Conservation (phyloP, 192 early-diverging fungal species). For the Backusella westeae region DNA sequence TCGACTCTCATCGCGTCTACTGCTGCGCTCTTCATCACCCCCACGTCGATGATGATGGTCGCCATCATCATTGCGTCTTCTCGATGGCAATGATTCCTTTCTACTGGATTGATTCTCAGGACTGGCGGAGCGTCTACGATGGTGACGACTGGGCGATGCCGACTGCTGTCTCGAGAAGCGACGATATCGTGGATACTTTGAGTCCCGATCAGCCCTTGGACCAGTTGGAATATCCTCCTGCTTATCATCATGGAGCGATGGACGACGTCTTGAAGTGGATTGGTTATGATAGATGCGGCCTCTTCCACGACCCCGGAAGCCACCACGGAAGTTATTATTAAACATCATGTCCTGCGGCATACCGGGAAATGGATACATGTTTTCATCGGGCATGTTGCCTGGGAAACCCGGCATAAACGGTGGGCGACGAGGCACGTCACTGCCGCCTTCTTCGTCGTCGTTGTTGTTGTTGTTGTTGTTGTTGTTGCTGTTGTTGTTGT, state of each 20-base stretch:
- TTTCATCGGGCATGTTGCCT: background rate
- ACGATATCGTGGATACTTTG: background rate
- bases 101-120: background rate
- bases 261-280: slow-evolving; percentile 1
- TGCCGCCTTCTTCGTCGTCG: background rate
- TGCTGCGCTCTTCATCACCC: background rate
- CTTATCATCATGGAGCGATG: background rate
- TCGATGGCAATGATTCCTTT: background rate
- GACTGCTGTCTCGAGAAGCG: slow-evolving; percentile 14
- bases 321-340: slow-evolving; percentile 10
- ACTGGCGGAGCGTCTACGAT: background rate
- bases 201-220: slow-evolving; percentile 21
- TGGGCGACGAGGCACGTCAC: slow-evolving; percentile 6
- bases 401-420: slow-evolving; percentile 10
- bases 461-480: background rate
- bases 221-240: slow-evolving; percentile 21
- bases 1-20: background rate
- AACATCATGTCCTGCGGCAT: slow-evolving; percentile 22
- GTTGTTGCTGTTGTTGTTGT: background rate
- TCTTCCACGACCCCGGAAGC: slow-evolving; percentile 7
- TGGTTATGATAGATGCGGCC: slow-evolving; percentile 12
- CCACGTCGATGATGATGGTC: slow-evolving; percentile 6
- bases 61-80: background rate
- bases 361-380: slow-evolving; percentile 1
- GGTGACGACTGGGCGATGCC: slow-evolving; percentile 10